A percentile compares a stretch with the other conserved stretches of the same genome.
phyloP scores from a whole-genome alignment of 2,329 filamentous ascomycete genomes.

The Xylaria hypoxylon region DNA sequence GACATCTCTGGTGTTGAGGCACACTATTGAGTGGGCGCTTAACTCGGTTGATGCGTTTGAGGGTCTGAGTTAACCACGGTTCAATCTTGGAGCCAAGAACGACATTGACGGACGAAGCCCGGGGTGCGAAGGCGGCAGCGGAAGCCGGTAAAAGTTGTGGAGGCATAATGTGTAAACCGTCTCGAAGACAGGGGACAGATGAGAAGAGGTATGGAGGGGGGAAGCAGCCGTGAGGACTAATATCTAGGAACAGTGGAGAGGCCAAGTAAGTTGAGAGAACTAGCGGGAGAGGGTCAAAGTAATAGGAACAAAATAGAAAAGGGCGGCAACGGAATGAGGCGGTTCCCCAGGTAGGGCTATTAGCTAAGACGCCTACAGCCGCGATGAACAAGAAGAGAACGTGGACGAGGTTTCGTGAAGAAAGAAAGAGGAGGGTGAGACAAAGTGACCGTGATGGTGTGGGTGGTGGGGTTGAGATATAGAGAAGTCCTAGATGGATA shows the following conservation, averaged over 20 bases:
- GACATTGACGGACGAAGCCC: slow-evolving; percentile 90
- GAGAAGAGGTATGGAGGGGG: slow-evolving; percentile 34
- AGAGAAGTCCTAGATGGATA: slow-evolving; percentile 44
- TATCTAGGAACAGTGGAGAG: slow-evolving; percentile 50
- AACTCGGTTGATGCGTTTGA: slow-evolving; percentile 96
- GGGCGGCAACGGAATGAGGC: slow-evolving; percentile 62
- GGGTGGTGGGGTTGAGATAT: slow-evolving; percentile 64
- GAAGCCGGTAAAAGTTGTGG: slow-evolving; percentile 94
- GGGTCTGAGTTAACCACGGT: slow-evolving; percentile 94
- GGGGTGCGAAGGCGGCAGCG: slow-evolving; percentile 93
- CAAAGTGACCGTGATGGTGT: slow-evolving; percentile 53
- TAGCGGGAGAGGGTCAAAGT: slow-evolving; percentile 50
- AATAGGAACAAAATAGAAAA: slow-evolving; percentile 59
- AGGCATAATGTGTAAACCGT: slow-evolving; percentile 73
- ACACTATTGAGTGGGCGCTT: slow-evolving; percentile 98
- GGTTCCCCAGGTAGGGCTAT: slow-evolving; percentile 66
- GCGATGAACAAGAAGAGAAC: slow-evolving; percentile 68
- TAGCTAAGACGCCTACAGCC: slow-evolving; percentile 72
- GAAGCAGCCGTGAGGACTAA: slow-evolving; percentile 46
- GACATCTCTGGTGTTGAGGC: slow-evolving; percentile 92
- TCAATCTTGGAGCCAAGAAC: slow-evolving; percentile 93
- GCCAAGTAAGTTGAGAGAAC: slow-evolving; percentile 39
- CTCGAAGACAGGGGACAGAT: slow-evolving; percentile 29
- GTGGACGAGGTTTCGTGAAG: slow-evolving; percentile 69
- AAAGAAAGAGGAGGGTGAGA: slow-evolving; percentile 61